Evolutionary conservation across 2,329 filamentous ascomycete species (phyloP).

Genomic region (Rhynchosporium graminicola): DNA sequence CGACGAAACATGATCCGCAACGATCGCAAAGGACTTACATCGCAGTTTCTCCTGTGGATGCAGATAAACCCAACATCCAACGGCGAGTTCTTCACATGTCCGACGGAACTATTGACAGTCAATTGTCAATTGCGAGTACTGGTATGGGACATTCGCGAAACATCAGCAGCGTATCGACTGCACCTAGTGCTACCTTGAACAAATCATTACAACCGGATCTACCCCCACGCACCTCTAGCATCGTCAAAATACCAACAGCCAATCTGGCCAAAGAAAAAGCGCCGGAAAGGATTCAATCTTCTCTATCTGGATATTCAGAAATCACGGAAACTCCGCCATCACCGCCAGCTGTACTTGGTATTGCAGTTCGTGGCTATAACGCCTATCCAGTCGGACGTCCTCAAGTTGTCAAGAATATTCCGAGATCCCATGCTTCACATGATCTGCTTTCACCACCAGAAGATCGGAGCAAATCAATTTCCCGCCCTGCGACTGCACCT

Average conservation of each 20-base stretch:
- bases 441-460: not conserved
- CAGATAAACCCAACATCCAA: constrained; percentile 20
- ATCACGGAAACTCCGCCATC: constrained; percentile 6
- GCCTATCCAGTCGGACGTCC: constrained; percentile 9
- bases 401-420: constrained; percentile 17
- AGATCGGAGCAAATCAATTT: not conserved
- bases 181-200: constrained; percentile 22
- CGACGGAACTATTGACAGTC: constrained; percentile 30
- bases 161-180: constrained; percentile 28
- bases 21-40: constrained; percentile 22
- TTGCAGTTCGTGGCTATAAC: constrained; percentile 18
- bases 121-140: constrained; percentile 16
- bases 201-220: constrained; percentile 19
- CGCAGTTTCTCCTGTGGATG: constrained; percentile 20
- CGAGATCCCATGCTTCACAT: not conserved
- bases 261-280: constrained; percentile 14
- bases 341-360: constrained; percentile 3
- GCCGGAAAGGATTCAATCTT: not conserved
- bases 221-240: constrained; percentile 29
- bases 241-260: constrained; percentile 20
- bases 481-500: constrained; percentile 14
- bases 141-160: constrained; percentile 23
- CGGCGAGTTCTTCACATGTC: constrained; percentile 29
- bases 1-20: not conserved
- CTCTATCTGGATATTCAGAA: not conserved